phyloP scores from a whole-genome alignment of 257 asterid species.

The Ajuga chamaepitys region DNA sequence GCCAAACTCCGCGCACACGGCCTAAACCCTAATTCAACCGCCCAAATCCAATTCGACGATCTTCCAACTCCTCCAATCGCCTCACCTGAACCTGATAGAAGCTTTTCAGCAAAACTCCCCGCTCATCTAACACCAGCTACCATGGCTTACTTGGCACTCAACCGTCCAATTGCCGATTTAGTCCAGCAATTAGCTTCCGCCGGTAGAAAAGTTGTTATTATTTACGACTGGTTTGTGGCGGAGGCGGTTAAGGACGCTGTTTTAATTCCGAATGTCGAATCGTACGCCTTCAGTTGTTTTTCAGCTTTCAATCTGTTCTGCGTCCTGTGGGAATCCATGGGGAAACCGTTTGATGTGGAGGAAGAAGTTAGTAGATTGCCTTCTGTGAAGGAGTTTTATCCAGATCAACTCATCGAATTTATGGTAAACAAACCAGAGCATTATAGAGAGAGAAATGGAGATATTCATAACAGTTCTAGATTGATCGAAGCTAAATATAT shows the following conservation, averaged over 20 bases:
- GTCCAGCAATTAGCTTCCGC: slow-evolving; percentile 8
- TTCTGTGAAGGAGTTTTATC: slow-evolving; percentile 17
- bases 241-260: slow-evolving; percentile 24
- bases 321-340: slow-evolving; percentile 27
- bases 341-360: slow-evolving; percentile 24
- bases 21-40: background rate
- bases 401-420: slow-evolving; percentile 15
- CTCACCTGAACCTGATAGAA: background rate
- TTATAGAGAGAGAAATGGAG: slow-evolving; percentile 24
- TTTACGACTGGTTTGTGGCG: slow-evolving; percentile 29
- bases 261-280: slow-evolving; percentile 22
- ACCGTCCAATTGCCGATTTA: slow-evolving; percentile 13
- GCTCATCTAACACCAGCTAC: slow-evolving; percentile 24
- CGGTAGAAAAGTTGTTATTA: slow-evolving; percentile 14
- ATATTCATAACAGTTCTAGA: slow-evolving; percentile 29
- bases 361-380: slow-evolving; percentile 7
- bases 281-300: slow-evolving; percentile 33
- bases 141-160: slow-evolving; percentile 19
- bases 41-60: slow-evolving; percentile 13
- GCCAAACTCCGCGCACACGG: slow-evolving; percentile 7
- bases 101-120: slow-evolving; percentile 12
- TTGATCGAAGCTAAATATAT: slow-evolving; percentile 26
- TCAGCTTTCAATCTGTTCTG: slow-evolving; percentile 32
- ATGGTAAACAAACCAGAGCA: slow-evolving; percentile 1
- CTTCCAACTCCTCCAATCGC: slow-evolving; percentile 2